phyloP scores from a whole-genome alignment of 148 eudicot genomes.

The Hydrangea macrophylla region DNA sequence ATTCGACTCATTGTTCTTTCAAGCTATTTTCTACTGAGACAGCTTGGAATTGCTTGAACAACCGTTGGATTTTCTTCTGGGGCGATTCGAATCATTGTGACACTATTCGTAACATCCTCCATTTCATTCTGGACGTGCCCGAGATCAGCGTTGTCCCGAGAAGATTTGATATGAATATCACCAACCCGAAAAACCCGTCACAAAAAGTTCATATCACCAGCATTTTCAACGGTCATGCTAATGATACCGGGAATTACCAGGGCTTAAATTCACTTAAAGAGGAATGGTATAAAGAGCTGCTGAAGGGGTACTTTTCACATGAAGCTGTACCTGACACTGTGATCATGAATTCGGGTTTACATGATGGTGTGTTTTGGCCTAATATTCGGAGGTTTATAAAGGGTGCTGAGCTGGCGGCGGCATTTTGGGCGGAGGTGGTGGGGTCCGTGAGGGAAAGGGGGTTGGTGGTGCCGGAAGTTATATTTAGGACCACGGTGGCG shows the following conservation, averaged over 20 bases:
- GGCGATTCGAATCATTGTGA: slow-evolving; percentile 98
- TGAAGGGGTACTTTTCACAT: slow-evolving; percentile 57
- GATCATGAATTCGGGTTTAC: slow-evolving; percentile 81
- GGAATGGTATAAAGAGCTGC: slow-evolving; percentile 41
- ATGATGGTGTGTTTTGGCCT: slow-evolving; percentile 78
- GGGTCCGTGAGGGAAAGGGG: slow-evolving; percentile 36
- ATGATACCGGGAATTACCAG: slow-evolving; percentile 54
- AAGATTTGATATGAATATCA: slow-evolving; percentile 64
- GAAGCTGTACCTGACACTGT: slow-evolving; percentile 62
- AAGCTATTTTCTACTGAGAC: slow-evolving; percentile 34
- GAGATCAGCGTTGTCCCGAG: slow-evolving; percentile 52
- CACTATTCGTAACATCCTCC: slow-evolving; percentile 75
- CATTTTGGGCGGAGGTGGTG: slow-evolving; percentile 65
- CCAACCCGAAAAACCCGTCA: slow-evolving; percentile 54
- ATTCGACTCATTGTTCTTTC: slow-evolving; percentile 91
- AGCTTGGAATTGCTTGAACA: slow-evolving; percentile 79
- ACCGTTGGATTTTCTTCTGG: slow-evolving; percentile 89
- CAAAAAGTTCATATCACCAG: slow-evolving; percentile 70
- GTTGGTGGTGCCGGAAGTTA: slow-evolving; percentile 40
- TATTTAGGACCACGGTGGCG: slow-evolving; percentile 79
- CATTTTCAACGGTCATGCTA: slow-evolving; percentile 84
- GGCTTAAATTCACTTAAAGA: slow-evolving; percentile 81
- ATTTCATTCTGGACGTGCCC: slow-evolving; percentile 51
- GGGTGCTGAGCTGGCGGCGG: slow-evolving; percentile 73
- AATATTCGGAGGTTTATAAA: slow-evolving; percentile 43